Base-by-base conservation (phyloP, 805 yeast species). In the Wickerhamiella bombiphila region DNA sequence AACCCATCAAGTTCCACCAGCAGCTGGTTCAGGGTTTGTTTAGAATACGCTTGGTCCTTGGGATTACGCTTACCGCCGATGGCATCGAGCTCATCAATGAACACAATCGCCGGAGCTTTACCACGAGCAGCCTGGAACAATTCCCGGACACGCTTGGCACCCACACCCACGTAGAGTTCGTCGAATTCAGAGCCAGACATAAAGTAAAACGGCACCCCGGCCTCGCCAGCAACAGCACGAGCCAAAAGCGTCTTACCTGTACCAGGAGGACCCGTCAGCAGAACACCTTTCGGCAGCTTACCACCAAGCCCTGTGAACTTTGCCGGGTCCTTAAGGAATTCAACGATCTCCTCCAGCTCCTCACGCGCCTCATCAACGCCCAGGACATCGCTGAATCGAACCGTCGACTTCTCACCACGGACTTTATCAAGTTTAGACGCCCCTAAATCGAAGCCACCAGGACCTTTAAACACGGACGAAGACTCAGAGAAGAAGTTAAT, bases 161-260 rank as follows among this genome's bases (percentile, higher is more conserved):
- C 99, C 33, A 93, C 97, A 57, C 99, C 99, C 16, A 91, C 98
- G 53, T 88, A 91, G 49, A 93, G 71, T 61, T 91, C 98, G 57
- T 93, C 99, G 56, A 91, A 91, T 58, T 91, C 98, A 1, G 95
- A 82, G 34, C 98, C 98, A 4, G 94, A 81, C 96, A 91, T 88
- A 60, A 88, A 88, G 61, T 86, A 88, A 56, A 91, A 91, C 31
- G 97, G 98, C 18, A 91, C 97, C 39, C 94, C 97, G 5, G 98
- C 97, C 61, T 88, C 97, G 46, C 97, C 97, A 5, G 98, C 98
- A 22, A 95, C 93, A 21, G 98, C 97, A 51, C 97, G 74, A 0
- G 97, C 97, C 46, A 91, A 70, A 48, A 88, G 66, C 1, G 98
- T 91, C 58, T 91, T 88, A 72, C 98, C 98, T 4, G 98, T 88